Conservation (phyloP, 2,329 filamentous ascomycete species). For the Fusarium pseudoanthophilum region DNA sequence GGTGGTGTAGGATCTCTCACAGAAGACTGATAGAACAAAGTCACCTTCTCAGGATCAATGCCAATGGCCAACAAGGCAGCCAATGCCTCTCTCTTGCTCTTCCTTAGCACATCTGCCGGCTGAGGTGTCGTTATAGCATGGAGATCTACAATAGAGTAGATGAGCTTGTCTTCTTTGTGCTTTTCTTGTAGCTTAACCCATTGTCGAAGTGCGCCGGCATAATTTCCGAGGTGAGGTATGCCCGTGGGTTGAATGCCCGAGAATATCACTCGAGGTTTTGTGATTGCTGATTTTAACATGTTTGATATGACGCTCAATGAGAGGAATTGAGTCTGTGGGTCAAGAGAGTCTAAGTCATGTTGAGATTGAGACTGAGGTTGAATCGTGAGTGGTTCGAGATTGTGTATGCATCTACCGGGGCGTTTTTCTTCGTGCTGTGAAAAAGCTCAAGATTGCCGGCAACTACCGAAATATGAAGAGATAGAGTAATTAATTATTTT, state of each 20-base stretch:
- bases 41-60: constrained; percentile 78
- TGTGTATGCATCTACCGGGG: constrained; percentile 44
- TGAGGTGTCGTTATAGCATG: constrained; percentile 90
- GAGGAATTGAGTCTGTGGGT: background rate
- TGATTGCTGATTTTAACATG: constrained; percentile 20
- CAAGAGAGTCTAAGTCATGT: background rate
- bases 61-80: constrained; percentile 87
- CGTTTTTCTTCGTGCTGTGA: background rate
- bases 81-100: constrained; percentile 77
- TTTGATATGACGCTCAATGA: background rate
- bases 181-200: constrained; percentile 84
- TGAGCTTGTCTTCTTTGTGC: constrained; percentile 66
- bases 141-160: constrained; percentile 92
- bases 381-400: constrained; percentile 8
- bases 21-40: constrained; percentile 84
- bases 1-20: constrained; percentile 44
- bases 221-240: constrained; percentile 93
- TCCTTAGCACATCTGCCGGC: constrained; percentile 67
- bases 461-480: background rate
- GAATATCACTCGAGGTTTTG: constrained; percentile 71
- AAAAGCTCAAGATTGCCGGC: background rate
- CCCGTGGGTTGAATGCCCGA: constrained; percentile 98
- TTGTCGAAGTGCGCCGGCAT: constrained; percentile 86
- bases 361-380: constrained; percentile 3
- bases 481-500: accelerated